Evolutionary conservation across 2,329 filamentous ascomycete genomes (phyloP), one percentile per base, ranked within the genome.

Genomic region (Thelonectria olida): DNA sequence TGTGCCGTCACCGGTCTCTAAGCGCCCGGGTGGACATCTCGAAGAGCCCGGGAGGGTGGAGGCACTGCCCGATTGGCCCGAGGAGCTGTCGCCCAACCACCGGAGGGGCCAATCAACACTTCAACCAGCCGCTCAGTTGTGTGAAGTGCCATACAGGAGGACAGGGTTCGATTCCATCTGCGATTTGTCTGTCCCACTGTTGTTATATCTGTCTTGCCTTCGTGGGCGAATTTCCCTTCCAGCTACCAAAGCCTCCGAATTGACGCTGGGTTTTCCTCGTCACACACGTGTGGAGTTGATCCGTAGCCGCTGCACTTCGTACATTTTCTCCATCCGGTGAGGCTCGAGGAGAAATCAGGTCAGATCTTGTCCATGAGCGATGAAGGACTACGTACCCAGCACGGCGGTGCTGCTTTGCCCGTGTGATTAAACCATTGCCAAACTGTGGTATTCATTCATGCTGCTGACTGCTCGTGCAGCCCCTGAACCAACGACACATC

Each of bases 11-110:
- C 67, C 56, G 50, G 20, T 53, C 44, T 62, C 65, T 76, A 76
- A 76, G 74, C 74, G 74, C 74, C 73, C 68, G 63, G 65, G 68
- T 70, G 65, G 64, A 62, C 64, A 66, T 45, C 53, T 66, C 64
- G 64, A 62, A 58, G 64, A 61, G 51, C 58, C 54, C 58, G 50
- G 58, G 61, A 42, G 48, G 27, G 51, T 42, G 57, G 64, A 54
- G 48, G 61, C 53, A 57, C 54, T 47, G 54, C 58, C 51, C 66
- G 61, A 76, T 76, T 76, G 74, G 74, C 51, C 62, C 27, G 25
- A 23, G 13, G 38, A 55, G 62, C 58, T 61, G 65, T 44, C 67
- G 65, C 60, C 44, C 27, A 58, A 57, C 54, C 62, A 58, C 39
- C 5, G 36, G 20, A 12, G 17, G 47, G 49, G 48, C 74, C 73